Evolutionary conservation across 2,329 filamentous ascomycete species (phyloP), one percentile per base, ranked within the genome.

Genomic region (Domatiomyces globalis): DNA sequence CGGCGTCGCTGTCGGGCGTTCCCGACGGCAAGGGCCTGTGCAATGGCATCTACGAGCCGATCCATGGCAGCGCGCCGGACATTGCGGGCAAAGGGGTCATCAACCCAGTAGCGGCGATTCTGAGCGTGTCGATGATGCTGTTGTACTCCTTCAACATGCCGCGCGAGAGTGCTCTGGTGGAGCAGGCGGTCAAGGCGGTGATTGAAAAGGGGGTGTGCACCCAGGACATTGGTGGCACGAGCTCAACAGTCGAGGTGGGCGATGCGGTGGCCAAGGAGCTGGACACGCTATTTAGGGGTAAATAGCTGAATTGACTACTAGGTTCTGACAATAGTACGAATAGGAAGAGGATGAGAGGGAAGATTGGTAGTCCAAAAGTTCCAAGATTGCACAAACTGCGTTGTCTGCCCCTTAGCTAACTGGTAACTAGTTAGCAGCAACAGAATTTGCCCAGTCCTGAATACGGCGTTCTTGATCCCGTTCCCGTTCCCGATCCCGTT

Each of bases 21-120:
- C 90, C 90, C 0, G 87, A 94, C 67, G 86, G 86, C 15, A 62
- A 59, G 43, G 58, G 54, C 20, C 52, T 52, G 50, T 62, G 89
- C 65, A 95, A 94, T 66, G 90, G 88, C 61, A 95, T 96, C 63
- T 98, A 95, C 67, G 90, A 96, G 76, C 90, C 90, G 22, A 96
- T 98, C 62, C 90, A 98, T 68, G 89, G 87, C 39, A 92, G 86
- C 45, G 90, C 90, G 18, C 90, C 89, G 25, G 89, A 96, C 64
- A 96, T 96, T 63, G 87, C 86, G 1, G 89, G 90, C 59, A 79
- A 94, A 71, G 86, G 86, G 54, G 83, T 95, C 60, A 88, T 95
- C 63, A 94, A 94, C 75, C 90, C 90, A 33, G 76, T 96, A 54
- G 90, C 89, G 48, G 89, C 87, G 50, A 87, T 96, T 58, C 79